These are phyloP conservation scores for Ceratocystis papillata DNA, from an alignment of 2,329 filamentous ascomycete species.

Conservation along the genomic window DNA sequence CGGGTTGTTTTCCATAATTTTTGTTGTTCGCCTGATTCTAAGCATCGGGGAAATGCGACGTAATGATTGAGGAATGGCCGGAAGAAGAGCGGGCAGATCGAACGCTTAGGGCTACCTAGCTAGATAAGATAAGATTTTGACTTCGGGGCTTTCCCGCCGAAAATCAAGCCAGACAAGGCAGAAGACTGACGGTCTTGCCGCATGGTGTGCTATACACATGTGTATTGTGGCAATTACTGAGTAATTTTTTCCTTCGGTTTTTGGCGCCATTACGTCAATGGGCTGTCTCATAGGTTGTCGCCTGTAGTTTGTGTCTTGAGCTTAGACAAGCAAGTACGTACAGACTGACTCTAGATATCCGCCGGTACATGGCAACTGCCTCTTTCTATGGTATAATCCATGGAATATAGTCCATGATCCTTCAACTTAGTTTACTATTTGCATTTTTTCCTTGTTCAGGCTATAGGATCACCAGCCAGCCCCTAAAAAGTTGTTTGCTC, in stretches of 20 bases:
- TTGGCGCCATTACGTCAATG: not conserved
- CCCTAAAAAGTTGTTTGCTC: not conserved
- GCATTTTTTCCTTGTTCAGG: not conserved
- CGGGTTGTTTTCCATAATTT: not conserved
- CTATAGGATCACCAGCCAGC: conserved; percentile 3
- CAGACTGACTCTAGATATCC: not conserved
- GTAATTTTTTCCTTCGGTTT: not conserved
- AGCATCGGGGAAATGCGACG: not conserved
- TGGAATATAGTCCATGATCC: not conserved
- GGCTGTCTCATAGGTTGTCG: not conserved
- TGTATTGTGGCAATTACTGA: not conserved
- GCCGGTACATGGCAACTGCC: not conserved
- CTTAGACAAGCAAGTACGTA: not conserved
- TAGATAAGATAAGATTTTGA: not conserved
- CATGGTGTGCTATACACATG: not conserved
- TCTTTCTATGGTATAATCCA: not conserved
- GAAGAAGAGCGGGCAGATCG: no score
- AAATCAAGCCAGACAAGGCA: not conserved
- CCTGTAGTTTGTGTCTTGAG: not conserved
- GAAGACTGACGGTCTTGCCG: not conserved
- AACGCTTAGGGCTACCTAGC: no score
- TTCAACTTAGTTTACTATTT: not conserved
- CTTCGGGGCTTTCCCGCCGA: not conserved
- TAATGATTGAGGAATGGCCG: not conserved
- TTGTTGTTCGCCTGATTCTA: not conserved